Evolutionary conservation across 2,329 filamentous ascomycete genomes (phyloP).

Genomic region (Diplodia intermedia): DNA sequence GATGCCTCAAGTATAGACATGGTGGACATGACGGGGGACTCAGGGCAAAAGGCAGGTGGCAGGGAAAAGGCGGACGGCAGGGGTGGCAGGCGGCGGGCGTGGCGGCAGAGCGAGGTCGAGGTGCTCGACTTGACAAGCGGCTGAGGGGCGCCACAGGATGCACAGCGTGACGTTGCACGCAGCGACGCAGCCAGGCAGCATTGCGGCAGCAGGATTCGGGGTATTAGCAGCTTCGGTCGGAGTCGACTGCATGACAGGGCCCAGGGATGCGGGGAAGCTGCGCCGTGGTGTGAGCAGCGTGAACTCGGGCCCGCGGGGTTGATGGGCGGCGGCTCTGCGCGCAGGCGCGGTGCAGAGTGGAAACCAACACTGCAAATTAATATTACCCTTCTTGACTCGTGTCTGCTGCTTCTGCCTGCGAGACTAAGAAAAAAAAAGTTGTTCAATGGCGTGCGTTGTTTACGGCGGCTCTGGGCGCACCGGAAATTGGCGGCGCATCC

Average conservation of each 20-base stretch:
- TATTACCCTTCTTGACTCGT: not conserved
- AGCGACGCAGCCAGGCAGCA: not conserved
- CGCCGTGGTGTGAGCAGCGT: not conserved
- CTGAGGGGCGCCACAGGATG: constrained; percentile 5
- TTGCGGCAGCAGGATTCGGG: constrained; percentile 12
- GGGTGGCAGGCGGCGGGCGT: constrained; percentile 41
- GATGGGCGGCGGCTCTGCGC: constrained; percentile 2
- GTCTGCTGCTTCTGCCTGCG: not conserved
- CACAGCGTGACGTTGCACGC: constrained; percentile 12
- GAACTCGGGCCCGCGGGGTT: not conserved
- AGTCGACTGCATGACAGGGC: constrained; percentile 13
- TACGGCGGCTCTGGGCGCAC: not conserved
- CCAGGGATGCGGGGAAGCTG: constrained; percentile 23
- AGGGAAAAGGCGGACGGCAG: not conserved
- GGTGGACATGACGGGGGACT: constrained; percentile 40
- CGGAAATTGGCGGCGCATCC: not conserved
- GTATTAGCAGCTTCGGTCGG: not conserved
- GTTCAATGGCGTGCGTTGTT: not conserved
- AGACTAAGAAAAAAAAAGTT: not conserved
- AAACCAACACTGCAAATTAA: not conserved
- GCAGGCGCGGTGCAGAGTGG: too few relatives aligned
- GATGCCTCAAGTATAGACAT: constrained; percentile 38
- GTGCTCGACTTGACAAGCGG: constrained; percentile 43
- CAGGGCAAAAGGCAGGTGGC: constrained; percentile 38
- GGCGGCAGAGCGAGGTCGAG: constrained; percentile 48